These are phyloP conservation scores for Dovyalis caffra DNA, from an alignment of 345 rosid species.

Conservation along the genomic window DNA sequence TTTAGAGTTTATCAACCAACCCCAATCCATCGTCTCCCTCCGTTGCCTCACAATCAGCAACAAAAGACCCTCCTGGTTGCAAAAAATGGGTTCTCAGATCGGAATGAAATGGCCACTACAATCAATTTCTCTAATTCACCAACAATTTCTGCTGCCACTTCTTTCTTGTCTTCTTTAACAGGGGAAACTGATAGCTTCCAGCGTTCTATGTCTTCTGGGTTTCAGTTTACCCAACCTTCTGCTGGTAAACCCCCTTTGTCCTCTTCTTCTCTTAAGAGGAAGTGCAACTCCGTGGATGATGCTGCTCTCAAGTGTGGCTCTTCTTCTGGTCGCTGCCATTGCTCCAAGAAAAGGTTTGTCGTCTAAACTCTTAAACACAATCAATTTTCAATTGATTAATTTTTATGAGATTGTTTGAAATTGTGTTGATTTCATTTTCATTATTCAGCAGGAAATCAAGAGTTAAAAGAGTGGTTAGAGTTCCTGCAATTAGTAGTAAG, in stretches of 20 bases:
- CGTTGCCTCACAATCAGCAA: slow-evolving; percentile 45
- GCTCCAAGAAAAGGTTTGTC: slow-evolving; percentile 83
- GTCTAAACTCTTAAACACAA: neutral
- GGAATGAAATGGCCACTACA: slow-evolving; percentile 37
- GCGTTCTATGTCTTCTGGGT: slow-evolving; percentile 57
- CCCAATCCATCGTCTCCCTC: slow-evolving; percentile 69
- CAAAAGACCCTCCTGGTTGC: slow-evolving; percentile 25
- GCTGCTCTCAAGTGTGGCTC: slow-evolving; percentile 60
- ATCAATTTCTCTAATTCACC: slow-evolving; percentile 57
- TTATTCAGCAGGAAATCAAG: slow-evolving; percentile 59
- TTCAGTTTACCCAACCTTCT: slow-evolving; percentile 59
- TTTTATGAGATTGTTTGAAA: neutral
- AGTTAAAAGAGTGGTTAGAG: slow-evolving; percentile 62
- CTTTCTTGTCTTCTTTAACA: slow-evolving; percentile 70
- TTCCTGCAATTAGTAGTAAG: slow-evolving; percentile 78
- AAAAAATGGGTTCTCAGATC: slow-evolving; percentile 34
- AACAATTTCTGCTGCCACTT: slow-evolving; percentile 51
- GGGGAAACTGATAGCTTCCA: slow-evolving; percentile 66
- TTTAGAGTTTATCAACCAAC: slow-evolving; percentile 69
- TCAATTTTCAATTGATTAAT: neutral
- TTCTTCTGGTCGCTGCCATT: slow-evolving; percentile 79
- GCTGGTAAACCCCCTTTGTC: slow-evolving; percentile 73
- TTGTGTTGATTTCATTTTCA: neutral
- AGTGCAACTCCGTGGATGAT: slow-evolving; percentile 68
- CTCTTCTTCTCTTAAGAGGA: slow-evolving; percentile 57